Base-by-base conservation (phyloP, 1,284 basidiomycete genomes). In the Hymenochaete sp. region DNA sequence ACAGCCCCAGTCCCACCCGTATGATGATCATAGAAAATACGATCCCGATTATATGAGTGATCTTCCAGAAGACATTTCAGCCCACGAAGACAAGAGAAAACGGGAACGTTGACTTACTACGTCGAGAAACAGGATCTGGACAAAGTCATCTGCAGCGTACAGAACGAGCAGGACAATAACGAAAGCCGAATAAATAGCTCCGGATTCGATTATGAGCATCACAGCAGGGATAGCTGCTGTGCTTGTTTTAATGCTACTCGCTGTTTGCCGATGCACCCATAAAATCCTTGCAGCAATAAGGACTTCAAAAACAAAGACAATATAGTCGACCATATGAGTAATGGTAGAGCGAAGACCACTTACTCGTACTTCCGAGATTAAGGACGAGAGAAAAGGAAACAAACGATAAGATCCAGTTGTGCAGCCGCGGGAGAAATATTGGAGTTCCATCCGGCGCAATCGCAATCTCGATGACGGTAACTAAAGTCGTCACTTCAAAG, bases 1-100 rank as follows among this genome's bases (percentile, higher is more conserved):
- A n/a, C 22, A 62, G 32, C n/a, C 63, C 62, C 13, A 64, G 49
- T 0, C 61, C 62, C 29, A 64, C 55, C n/a, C 63, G 63, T 31
- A 64, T 58, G 37, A 64, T 63, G 41, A 64, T 60, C 42, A 64
- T 55, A 5, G 60, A 62, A 52, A 64, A 64, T 5, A 61, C 59
- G 29, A 38, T 38, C 9, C 43, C 43, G 3, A 43, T 32, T 10
- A 43, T 24, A 8, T 35, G 32, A 8, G 32, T n/a, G n/a, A n/a
- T n/a, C n/a, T n/a, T n/a, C n/a, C n/a, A n/a, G n/a, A n/a, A n/a
- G n/a, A n/a, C n/a, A n/a, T n/a, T n/a, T n/a, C n/a, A n/a, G n/a
- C n/a, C n/a, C n/a, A n/a, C n/a, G n/a, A n/a, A n/a, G n/a, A n/a
- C n/a, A n/a, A n/a, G n/a, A n/a, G n/a, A n/a, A n/a, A n/a, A n/a